A percentile compares a stretch with the other conserved stretches of the same genome.
These are phyloP conservation scores for Talaromyces verruculosus DNA, from an alignment of 2,329 filamentous ascomycete genomes.

Conservation along the genomic window DNA sequence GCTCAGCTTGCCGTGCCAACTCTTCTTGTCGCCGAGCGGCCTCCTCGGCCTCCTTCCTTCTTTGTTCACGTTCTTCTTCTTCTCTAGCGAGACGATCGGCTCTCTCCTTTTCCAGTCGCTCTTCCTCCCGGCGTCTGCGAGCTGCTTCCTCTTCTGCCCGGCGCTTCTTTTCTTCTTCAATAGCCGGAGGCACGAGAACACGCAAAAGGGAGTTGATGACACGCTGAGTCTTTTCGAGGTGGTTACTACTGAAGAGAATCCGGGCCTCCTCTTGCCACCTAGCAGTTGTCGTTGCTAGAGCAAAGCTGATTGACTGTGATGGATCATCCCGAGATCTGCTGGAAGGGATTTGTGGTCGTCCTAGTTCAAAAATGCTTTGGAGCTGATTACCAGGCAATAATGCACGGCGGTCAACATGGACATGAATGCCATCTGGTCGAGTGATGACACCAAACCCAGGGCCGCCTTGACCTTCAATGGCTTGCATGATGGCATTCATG, in stretches of 20 bases:
- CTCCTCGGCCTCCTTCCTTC: conserved; percentile 66
- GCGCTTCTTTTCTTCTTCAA: conserved; percentile 73
- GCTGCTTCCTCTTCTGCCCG: conserved; percentile 61
- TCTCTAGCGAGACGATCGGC: conserved; percentile 65
- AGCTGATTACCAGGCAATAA: conserved; percentile 53
- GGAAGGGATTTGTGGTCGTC: conserved; percentile 32
- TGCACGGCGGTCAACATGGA: conserved; percentile 54
- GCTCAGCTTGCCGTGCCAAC: conserved; percentile 61
- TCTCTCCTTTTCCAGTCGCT: conserved; percentile 61
- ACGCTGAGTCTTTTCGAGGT: conserved; percentile 67
- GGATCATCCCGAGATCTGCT: conserved; percentile 49
- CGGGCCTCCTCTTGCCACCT: conserved; percentile 90
- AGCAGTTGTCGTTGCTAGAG: conserved; percentile 66
- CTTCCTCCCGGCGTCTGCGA: conserved; percentile 59
- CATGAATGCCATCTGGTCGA: conserved; percentile 54
- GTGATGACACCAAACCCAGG: conserved; percentile 45
- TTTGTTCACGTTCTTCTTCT: conserved; percentile 70
- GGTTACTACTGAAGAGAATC: conserved; percentile 72
- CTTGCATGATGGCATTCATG: conserved; percentile 59
- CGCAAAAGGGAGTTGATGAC: conserved; percentile 69
- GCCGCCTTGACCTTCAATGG: conserved; percentile 49
- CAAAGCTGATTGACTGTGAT: conserved; percentile 73
- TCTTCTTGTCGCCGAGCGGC: conserved; percentile 62
- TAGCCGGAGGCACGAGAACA: conserved; percentile 76
- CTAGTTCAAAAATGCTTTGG: conserved; percentile 47